Evolutionary conservation across 345 rosid species (phyloP).

Genomic region (Melaleuca quinquenervia): DNA sequence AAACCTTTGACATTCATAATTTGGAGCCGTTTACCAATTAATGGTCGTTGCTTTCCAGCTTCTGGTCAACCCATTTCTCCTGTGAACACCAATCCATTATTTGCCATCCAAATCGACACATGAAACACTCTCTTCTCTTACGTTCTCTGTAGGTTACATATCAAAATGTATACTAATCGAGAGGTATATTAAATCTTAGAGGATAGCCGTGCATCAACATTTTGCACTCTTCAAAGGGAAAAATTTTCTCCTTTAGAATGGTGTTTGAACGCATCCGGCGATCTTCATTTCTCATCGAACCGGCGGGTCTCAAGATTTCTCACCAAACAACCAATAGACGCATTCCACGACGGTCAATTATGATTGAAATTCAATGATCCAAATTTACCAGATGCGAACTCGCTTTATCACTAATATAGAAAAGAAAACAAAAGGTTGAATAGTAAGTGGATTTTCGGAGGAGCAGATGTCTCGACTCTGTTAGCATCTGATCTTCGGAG

Average conservation of each 20-base stretch:
- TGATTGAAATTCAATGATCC: background rate
- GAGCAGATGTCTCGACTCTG: background rate
- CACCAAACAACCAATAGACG: background rate
- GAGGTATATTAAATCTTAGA: background rate
- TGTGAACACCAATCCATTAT: background rate
- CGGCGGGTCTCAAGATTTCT: background rate
- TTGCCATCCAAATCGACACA: background rate
- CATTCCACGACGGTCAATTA: background rate
- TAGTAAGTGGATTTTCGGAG: background rate
- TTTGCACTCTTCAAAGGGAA: background rate
- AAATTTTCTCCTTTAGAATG: background rate
- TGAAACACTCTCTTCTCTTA: background rate
- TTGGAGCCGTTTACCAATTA: background rate
- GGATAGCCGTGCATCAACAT: background rate
- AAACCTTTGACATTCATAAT: background rate
- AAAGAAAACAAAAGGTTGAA: background rate
- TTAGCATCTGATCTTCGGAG: background rate
- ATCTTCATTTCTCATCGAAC: background rate
- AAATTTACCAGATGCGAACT: background rate
- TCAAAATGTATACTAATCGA: background rate
- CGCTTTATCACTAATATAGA: background rate
- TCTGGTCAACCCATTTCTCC: background rate
- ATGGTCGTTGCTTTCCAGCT: background rate
- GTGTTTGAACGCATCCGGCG: accelerated
- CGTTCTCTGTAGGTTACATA: background rate